Base-by-base conservation (phyloP, 257 asterid species). In the Ophiorrhiza pumila region DNA sequence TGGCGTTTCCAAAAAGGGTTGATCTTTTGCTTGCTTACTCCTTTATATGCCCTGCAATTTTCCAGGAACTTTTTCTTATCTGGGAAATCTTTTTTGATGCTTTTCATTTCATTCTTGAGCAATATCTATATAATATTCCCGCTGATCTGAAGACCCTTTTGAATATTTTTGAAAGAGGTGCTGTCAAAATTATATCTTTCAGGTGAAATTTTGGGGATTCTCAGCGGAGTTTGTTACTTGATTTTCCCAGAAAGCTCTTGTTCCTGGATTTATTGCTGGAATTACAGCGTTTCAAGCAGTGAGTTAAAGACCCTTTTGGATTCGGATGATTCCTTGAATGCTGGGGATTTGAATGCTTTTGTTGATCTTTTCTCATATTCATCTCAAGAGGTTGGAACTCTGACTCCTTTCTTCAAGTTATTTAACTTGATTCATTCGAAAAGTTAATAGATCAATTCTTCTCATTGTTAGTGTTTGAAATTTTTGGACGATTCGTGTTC, bases 141-240 rank as follows among this genome's bases (percentile, higher is more conserved):
- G 18, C 25, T 35, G 73, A 69, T 74, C 65, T 23, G 39, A 47
- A 67, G 65, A 81, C 69, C 71, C 71, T 64, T 75, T 78, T 68
- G 66, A 71, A 49, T 39, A 49, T 73, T 61, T 14, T 53, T 49
- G 41, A 13, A 22, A 73, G 63, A 62, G 63, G 23, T 27, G 56
- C 62, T 34, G 29, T 39, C 56, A 62, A 76, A 68, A 66, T 67
- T 68, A 49, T 57, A 73, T 73, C 74, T 73, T n/a, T 71, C 63
- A 47, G 37, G 35, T 46, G 49, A 59, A 62, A 67, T 53, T 56
- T 46, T 64, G 22, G 58, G 23, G 66, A 25, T 55, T 65, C 25
- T 13, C 7, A 45, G 39, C n/a, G 32, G 29, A 42, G 20, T 39
- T 37, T 60, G 15, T 5, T 22, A 37, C 34, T 55, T 49, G 18